Evolutionary conservation across 306 rosid genomes (phyloP), one percentile per base, ranked within the genome.

Genomic region (Lathyrus sativus): DNA sequence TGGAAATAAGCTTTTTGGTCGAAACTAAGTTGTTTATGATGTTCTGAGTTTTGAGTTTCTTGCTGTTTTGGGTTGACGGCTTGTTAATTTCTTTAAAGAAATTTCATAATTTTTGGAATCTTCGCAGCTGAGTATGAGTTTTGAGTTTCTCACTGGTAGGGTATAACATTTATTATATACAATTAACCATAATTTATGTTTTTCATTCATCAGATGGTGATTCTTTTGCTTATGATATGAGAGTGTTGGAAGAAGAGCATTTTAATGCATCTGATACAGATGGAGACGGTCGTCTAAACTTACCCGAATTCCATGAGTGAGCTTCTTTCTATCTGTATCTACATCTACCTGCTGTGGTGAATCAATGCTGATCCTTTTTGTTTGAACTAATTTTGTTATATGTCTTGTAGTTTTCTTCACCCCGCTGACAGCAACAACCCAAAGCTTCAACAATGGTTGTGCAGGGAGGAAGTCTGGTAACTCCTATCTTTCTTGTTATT

Each of bases 391-490:
- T 62, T 2, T 38, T 11, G 37, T 54, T 63, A 5, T 1, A 51
- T 17, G 19, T 76, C 42, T 65, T 72, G 50, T 80, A 92, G 98
- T 82, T 92, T 92, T 81, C 86, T 83, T 53, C 95, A 92, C 65
- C 95, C 98, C 10, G 89, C 98, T 57, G 96, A 92, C 82, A 89
- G 89, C 84, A 83, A 81, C 38, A 92, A 80, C 71, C 84, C 88
- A 42, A 89, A 82, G 85, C 80, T 92, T 66, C 87, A 76, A 64
- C 80, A 74, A 5, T 92, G 98, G 98, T 45, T 92, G 80, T 88
- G 91, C 80, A 84, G 80, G 85, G 93, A 86, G 86, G 98, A 89
- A 80, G 73, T 92, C 74, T 79, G 98, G 98, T 92, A 70, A 83
- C 55, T 50, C 19, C 0, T n/a, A 50, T 17, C 3, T 22, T 53